Evolutionary conservation across 2,329 filamentous ascomycete species (phyloP).

Genomic region (Stachybotrys elegans): DNA sequence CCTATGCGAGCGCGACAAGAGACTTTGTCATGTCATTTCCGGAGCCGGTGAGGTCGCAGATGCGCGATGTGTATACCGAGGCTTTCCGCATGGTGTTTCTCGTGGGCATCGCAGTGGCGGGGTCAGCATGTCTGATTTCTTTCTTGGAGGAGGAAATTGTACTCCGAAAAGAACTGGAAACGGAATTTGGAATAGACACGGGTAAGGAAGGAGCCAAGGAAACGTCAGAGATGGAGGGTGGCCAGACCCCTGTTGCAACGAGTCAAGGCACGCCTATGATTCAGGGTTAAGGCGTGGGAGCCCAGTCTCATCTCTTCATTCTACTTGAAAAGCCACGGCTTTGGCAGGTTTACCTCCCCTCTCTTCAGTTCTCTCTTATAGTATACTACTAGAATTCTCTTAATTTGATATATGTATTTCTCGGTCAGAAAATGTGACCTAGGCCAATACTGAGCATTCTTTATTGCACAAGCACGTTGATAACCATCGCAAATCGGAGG

Average conservation of each 20-base stretch:
- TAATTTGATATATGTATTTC: background rate
- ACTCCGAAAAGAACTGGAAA: slow-evolving; percentile 20
- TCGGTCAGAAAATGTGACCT: background rate
- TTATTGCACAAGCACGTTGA: no score
- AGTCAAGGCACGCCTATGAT: background rate
- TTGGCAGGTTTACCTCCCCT: no score
- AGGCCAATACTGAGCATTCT: no score
- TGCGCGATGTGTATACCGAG: slow-evolving; percentile 18
- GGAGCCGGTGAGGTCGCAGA: slow-evolving; percentile 10
- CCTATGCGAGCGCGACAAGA: slow-evolving; percentile 21
- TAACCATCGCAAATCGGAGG: no score
- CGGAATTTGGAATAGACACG: slow-evolving; percentile 18
- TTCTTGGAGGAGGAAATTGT: slow-evolving; percentile 20
- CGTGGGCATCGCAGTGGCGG: slow-evolving; percentile 14
- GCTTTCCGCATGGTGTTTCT: slow-evolving; percentile 17
- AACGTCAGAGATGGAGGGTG: background rate
- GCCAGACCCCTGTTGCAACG: background rate
- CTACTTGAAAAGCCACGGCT: no score
- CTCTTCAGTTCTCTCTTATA: background rate
- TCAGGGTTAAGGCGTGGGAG: background rate
- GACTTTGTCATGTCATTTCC: slow-evolving; percentile 17
- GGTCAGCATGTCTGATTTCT: slow-evolving; percentile 14
- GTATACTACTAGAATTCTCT: background rate
- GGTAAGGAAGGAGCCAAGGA: background rate
- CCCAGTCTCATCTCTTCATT: no score